Evolutionary conservation across 768 basidiomycete species (phyloP), one percentile per base, ranked within the genome.

Genomic region (Megacollybia marginata): DNA sequence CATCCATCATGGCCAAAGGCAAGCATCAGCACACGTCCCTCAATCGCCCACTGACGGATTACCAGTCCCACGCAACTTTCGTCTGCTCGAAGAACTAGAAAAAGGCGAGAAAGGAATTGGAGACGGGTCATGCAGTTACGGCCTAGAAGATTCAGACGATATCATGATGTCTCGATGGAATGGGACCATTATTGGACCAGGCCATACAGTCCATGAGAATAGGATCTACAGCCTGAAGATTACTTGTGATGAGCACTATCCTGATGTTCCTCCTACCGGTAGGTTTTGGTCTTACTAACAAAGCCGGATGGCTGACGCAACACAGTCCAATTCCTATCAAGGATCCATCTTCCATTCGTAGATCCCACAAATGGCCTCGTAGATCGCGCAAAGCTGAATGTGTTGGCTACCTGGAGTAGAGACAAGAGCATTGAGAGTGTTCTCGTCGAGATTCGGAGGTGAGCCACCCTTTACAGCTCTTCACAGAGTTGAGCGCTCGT

Each of bases 41-140:
- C n/a, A n/a, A n/a, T n/a, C n/a, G n/a, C n/a, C n/a, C n/a, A n/a
- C n/a, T n/a, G n/a, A n/a, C n/a, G n/a, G n/a, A n/a, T n/a, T n/a
- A n/a, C n/a, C 62, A 97, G 95, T 99, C 54, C 95, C 95, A 23
- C 80, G 95, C 62, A 97, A 94, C 71, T 98, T 98, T 74, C 81
- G 90, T 46, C 82, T 98, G 18, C 82, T 99, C 35, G 96, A 96
- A 64, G 96, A 99, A 73, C 87, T 99, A 55, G 96, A 99, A 68
- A 97, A 98, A 70, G 96, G 96, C 61, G 96, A 99, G 77, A 99
- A 99, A 68, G 96, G 96, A 47, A 92, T 98, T 64, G 95, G 95
- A 55, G 95, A 97, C 71, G 95, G 94, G 49, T 92, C 89, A 15
- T 96, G 92, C 72, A 95, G 92, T 16, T 99, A 98, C 60, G 96